These are phyloP conservation scores for Saccharomycopsis oosterbeekiorum DNA, from an alignment of 805 yeast species.

Conservation along the genomic window DNA sequence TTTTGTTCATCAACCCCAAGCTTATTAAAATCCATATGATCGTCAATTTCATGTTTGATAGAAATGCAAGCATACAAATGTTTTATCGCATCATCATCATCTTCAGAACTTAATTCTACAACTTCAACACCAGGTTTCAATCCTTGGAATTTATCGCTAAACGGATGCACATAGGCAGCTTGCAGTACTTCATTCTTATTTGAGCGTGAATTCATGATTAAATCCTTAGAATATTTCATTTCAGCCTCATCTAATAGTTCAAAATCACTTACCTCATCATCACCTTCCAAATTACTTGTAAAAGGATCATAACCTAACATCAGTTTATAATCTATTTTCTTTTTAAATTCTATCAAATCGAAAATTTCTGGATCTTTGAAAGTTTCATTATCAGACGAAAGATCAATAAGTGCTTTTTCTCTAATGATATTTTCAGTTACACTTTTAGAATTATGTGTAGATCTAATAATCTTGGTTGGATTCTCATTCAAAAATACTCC, in stretches of 20 bases:
- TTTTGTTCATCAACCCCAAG: not conserved
- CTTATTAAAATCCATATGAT: not conserved
- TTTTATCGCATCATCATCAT: not conserved
- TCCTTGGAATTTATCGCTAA: not conserved
- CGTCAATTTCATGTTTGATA: not conserved
- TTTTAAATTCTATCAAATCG: not conserved
- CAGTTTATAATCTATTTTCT: not conserved
- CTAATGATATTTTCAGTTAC: not conserved
- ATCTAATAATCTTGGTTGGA: not conserved
- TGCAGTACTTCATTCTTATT: not conserved
- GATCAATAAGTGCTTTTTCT: not conserved
- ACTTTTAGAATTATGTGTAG: not conserved
- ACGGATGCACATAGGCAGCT: not conserved
- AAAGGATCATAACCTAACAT: conserved; percentile 4
- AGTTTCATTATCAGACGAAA: not conserved
- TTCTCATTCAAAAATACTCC: not conserved
- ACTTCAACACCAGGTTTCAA: not conserved
- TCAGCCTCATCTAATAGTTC: not conserved
- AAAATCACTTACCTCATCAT: not conserved
- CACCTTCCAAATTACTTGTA: not conserved
- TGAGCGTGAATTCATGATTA: not conserved
- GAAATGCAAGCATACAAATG: not conserved
- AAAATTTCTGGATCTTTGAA: not conserved
- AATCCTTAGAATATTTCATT: not conserved
- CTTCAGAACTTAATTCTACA: not conserved